Evolutionary conservation across 2,329 filamentous ascomycete genomes (phyloP).

Genomic region (Penicillium sp.): DNA sequence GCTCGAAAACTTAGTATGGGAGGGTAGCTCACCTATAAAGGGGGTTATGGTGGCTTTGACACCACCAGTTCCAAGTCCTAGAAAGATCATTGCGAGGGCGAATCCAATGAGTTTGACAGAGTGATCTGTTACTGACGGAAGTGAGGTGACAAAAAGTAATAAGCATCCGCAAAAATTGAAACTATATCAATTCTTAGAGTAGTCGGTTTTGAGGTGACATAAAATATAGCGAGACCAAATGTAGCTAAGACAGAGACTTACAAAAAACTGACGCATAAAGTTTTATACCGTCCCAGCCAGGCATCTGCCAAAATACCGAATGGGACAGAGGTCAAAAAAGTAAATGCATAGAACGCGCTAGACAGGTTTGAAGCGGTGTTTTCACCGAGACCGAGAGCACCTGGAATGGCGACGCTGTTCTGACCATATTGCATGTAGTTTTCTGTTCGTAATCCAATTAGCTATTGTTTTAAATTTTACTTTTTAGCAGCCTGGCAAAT

Average conservation of each 20-base stretch:
- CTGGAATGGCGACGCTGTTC: constrained; percentile 33
- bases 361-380: constrained; percentile 53
- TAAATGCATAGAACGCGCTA: constrained; percentile 55
- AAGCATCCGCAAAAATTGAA: constrained; percentile 19
- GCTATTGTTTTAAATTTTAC: neutral
- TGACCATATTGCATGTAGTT: constrained; percentile 3
- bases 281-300: constrained; percentile 37
- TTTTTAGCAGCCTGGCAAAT: no score
- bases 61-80: constrained; percentile 38
- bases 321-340: constrained; percentile 35
- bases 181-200: neutral
- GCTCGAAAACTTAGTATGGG: neutral
- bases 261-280: constrained; percentile 29
- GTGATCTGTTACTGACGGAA: constrained; percentile 18
- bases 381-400: constrained; percentile 54
- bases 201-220: neutral
- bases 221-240: constrained; percentile 8
- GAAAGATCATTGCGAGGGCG: constrained; percentile 28
- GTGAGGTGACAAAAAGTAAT: constrained; percentile 24
- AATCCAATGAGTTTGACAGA: constrained; percentile 22
- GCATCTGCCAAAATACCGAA: constrained; percentile 37
- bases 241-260: constrained; percentile 7
- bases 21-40: constrained; percentile 25
- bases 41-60: constrained; percentile 32
- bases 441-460: neutral